These are phyloP conservation scores for Tolypocladium album DNA, from an alignment of 2,329 filamentous ascomycete genomes.

Conservation along the genomic window DNA sequence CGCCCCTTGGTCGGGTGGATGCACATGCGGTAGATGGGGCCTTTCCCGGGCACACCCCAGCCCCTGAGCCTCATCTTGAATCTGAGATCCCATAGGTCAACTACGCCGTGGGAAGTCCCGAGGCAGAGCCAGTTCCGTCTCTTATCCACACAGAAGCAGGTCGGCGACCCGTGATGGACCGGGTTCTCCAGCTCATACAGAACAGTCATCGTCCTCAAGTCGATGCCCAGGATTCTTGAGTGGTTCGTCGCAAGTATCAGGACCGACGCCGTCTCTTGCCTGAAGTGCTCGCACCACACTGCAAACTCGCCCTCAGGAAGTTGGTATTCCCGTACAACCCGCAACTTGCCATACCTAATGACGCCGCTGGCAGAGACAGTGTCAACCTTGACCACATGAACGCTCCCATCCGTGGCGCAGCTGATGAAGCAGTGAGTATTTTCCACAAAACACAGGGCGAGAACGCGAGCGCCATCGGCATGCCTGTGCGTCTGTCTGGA, in stretches of 20 bases:
- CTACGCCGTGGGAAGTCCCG: slow-evolving; percentile 83
- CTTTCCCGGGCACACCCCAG: slow-evolving; percentile 77
- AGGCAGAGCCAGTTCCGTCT: slow-evolving; percentile 84
- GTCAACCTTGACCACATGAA: slow-evolving; percentile 80
- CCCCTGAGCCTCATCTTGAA: slow-evolving; percentile 80
- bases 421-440: slow-evolving; percentile 90
- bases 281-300: slow-evolving; percentile 88
- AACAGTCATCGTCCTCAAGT: slow-evolving; percentile 76
- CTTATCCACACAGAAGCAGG: slow-evolving; percentile 79
- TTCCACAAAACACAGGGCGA: slow-evolving; percentile 82
- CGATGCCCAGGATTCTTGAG: slow-evolving; percentile 73
- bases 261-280: slow-evolving; percentile 69
- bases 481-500: slow-evolving; percentile 81
- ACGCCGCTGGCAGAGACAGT: slow-evolving; percentile 34
- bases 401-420: slow-evolving; percentile 78
- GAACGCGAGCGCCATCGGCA: slow-evolving; percentile 57
- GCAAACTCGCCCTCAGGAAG: slow-evolving; percentile 65
- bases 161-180: slow-evolving; percentile 82
- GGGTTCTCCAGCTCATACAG: slow-evolving; percentile 78
- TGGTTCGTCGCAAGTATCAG: slow-evolving; percentile 79
- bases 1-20: slow-evolving; percentile 71
- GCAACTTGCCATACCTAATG: slow-evolving; percentile 69
- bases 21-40: slow-evolving; percentile 67
- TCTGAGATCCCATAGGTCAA: slow-evolving; percentile 94
- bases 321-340: slow-evolving; percentile 68